phyloP scores from a whole-genome alignment of 495 filamentous ascomycete species.

The Trichoderma orchidacearum region DNA sequence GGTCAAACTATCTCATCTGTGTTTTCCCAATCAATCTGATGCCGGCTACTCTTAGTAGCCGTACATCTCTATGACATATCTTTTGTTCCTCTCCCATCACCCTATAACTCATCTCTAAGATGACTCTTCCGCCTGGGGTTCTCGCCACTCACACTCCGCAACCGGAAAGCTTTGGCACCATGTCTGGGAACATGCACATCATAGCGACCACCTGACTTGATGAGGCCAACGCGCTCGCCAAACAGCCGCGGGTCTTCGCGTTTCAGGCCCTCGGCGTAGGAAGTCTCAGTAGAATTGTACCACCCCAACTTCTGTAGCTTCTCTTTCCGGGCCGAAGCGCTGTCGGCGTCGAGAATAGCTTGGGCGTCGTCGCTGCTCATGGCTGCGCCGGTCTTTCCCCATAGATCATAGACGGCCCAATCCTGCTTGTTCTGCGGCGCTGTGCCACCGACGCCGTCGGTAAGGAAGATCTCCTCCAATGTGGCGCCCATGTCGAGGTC shows the following conservation, averaged over 20 bases:
- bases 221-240: not conserved
- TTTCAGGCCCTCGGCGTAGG: not conserved
- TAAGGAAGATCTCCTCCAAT: slow-evolving; percentile 40
- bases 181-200: not conserved
- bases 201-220: not conserved
- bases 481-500: slow-evolving; percentile 33
- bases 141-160: not conserved
- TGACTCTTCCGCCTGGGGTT: not conserved
- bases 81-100: too few relatives aligned
- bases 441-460: slow-evolving; percentile 20
- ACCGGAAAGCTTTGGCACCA: not conserved
- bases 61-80: too few relatives aligned
- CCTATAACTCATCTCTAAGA: not conserved
- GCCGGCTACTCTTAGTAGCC: too few relatives aligned
- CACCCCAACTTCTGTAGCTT: not conserved
- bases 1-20: too few relatives aligned
- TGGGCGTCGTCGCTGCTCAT: slow-evolving; percentile 31
- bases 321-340: not conserved
- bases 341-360: slow-evolving; percentile 22
- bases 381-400: slow-evolving; percentile 26
- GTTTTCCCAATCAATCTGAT: too few relatives aligned
- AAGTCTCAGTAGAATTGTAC: not conserved
- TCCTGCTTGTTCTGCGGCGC: slow-evolving; percentile 18
- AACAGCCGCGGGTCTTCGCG: slow-evolving; percentile 1
- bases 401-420: slow-evolving; percentile 45